Conservation (phyloP, 805 yeast species). For the Groenewaldozyma tartarivorans region DNA sequence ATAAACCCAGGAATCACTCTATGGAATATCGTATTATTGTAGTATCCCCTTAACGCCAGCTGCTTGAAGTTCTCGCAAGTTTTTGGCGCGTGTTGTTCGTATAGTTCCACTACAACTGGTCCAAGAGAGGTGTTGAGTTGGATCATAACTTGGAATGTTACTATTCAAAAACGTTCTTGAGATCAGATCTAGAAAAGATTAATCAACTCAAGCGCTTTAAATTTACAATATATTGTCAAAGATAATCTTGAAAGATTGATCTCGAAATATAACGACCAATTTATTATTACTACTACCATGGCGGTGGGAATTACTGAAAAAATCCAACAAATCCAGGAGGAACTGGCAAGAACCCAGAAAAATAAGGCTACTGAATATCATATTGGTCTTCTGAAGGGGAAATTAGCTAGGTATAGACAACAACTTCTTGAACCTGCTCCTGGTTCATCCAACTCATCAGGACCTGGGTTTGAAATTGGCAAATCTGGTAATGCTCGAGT, state of each 20-base stretch:
- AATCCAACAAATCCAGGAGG: constrained; percentile 83
- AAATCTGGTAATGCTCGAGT: constrained; percentile 96
- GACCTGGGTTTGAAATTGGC: constrained; percentile 87
- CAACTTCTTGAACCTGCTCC: constrained; percentile 87
- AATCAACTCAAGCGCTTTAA: too few relatives aligned
- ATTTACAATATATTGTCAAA: too few relatives aligned
- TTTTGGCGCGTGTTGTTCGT: constrained; percentile 22
- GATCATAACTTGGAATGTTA: too few relatives aligned
- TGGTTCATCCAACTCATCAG: constrained; percentile 57
- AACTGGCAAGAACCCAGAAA: constrained; percentile 89
- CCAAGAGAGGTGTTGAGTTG: constrained; percentile 16
- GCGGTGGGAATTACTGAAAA: constrained; percentile 41
- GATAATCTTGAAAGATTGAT: too few relatives aligned
- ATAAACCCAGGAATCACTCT: constrained; percentile 36
- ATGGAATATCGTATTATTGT: constrained; percentile 32
- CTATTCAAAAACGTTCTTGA: too few relatives aligned
- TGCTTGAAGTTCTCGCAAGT: constrained; percentile 15
- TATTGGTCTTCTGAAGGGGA: constrained; percentile 87
- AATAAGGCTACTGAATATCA: constrained; percentile 98
- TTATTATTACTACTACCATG: background rate
- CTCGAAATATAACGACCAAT: too few relatives aligned
- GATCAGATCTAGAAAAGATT: too few relatives aligned
- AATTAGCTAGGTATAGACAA: constrained; percentile 83
- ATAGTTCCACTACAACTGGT: constrained; percentile 19
- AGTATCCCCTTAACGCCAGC: constrained; percentile 24